phyloP scores from a whole-genome alignment of 345 rosid species.

The Triadica sebifera region DNA sequence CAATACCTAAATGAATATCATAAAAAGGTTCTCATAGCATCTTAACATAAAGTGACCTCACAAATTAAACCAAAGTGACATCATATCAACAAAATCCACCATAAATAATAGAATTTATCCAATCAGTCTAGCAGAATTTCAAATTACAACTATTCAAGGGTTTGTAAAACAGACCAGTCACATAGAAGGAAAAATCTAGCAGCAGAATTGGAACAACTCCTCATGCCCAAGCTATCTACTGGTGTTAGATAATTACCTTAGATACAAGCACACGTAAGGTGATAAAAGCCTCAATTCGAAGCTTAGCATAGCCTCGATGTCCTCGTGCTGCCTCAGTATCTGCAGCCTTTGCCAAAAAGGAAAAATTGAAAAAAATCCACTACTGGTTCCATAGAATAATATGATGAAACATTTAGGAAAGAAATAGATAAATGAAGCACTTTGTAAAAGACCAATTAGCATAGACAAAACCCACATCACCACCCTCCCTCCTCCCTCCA shows the following conservation, averaged over 20 bases:
- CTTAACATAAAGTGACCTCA: background rate
- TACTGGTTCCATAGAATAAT: background rate
- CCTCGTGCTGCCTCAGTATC: slow-evolving; percentile 80
- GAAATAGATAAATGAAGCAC: background rate
- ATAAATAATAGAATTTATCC: background rate
- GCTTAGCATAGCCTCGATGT: slow-evolving; percentile 33
- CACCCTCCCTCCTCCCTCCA: too few species aligned
- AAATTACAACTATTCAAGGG: background rate
- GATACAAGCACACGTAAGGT: slow-evolving; percentile 78
- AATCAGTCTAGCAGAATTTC: background rate
- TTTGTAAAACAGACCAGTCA: background rate
- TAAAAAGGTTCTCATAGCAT: slow-evolving; percentile 4
- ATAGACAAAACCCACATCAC: too few species aligned
- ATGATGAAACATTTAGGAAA: slow-evolving; percentile 3
- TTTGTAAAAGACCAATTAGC: background rate
- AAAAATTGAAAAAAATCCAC: too few species aligned
- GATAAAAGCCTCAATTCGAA: slow-evolving; percentile 41
- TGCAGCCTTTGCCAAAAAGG: slow-evolving; percentile 51
- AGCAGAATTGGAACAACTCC: background rate
- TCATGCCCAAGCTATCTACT: background rate
- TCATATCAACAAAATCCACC: too few species aligned
- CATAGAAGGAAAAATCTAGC: background rate
- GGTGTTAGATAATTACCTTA: slow-evolving; percentile 48
- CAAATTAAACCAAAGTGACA: background rate
- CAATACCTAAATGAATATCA: background rate